These are phyloP conservation scores for Myotisia sp. DNA, from an alignment of 2,329 filamentous ascomycete genomes.

Conservation along the genomic window DNA sequence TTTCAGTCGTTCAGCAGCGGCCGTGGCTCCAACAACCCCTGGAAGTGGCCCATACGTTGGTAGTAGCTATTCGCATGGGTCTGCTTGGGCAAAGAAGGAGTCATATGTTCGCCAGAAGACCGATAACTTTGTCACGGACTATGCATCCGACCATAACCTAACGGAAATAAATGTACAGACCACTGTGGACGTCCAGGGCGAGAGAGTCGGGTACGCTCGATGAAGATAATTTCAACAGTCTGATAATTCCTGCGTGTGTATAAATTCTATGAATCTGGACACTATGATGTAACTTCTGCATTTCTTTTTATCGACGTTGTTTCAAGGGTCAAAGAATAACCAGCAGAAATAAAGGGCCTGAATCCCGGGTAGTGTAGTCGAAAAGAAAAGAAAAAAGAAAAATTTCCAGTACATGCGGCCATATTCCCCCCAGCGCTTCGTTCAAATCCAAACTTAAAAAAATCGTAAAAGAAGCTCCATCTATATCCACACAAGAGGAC, in stretches of 20 bases:
- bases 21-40: neutral
- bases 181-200: constrained; percentile 2
- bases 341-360: too few species aligned
- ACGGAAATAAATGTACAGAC: constrained; percentile 2
- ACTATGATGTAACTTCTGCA: too few species aligned
- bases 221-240: constrained; percentile 1
- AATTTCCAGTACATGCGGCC: too few species aligned
- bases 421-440: too few species aligned
- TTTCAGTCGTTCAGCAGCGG: neutral
- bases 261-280: too few species aligned
- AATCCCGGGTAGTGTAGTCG: too few species aligned
- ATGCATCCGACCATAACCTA: neutral
- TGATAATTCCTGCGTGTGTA: neutral
- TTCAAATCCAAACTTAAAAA: too few species aligned
- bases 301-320: too few species aligned
- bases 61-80: constrained; percentile 2
- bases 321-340: too few species aligned
- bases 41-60: neutral
- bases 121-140: neutral
- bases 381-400: too few species aligned
- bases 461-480: too few species aligned
- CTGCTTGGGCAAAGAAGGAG: constrained; percentile 16
- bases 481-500: too few species aligned
- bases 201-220: neutral
- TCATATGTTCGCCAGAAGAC: neutral